phyloP scores from a whole-genome alignment of 1,284 basidiomycete genomes.

The Malassezia yamatoensis region DNA sequence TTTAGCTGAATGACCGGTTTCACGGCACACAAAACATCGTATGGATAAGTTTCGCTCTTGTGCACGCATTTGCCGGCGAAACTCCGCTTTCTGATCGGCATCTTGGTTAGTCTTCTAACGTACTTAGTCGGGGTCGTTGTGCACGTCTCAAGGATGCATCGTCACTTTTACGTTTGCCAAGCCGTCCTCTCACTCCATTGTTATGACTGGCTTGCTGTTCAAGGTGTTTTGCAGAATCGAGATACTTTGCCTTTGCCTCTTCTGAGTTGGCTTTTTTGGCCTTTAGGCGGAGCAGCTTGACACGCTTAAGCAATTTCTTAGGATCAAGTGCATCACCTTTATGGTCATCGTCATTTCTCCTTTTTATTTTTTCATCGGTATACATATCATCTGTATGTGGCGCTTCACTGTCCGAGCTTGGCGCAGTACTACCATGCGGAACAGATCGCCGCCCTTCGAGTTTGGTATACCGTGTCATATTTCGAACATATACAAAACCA shows the following conservation, averaged over 20 bases:
- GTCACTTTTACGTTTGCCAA: slow-evolving; percentile 21
- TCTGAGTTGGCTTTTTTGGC: slow-evolving; percentile 39
- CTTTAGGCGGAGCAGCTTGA: slow-evolving; percentile 42
- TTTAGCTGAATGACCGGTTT: slow-evolving; percentile 70
- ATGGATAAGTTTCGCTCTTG: slow-evolving; percentile 57
- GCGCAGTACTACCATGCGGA: neutral
- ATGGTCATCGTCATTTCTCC: neutral
- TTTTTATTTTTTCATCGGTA: too few species aligned
- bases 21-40: slow-evolving; percentile 77
- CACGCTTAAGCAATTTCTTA: slow-evolving; percentile 33
- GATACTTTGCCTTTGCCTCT: slow-evolving; percentile 21
- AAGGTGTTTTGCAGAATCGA: slow-evolving; percentile 32
- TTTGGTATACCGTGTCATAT: slow-evolving; percentile 18
- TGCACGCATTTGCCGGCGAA: slow-evolving; percentile 62
- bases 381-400: neutral
- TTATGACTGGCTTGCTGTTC: slow-evolving; percentile 36
- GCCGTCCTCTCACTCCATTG: slow-evolving; percentile 31
- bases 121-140: slow-evolving; percentile 14
- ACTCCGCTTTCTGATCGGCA: slow-evolving; percentile 43
- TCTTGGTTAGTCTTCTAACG: slow-evolving; percentile 9
- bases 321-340: slow-evolving; percentile 5
- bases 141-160: neutral
- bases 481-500: neutral
- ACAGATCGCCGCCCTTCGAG: slow-evolving; percentile 11
- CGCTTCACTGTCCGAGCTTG: neutral